Base-by-base conservation (phyloP, 306 rosid genomes). In the Prunus mira region DNA sequence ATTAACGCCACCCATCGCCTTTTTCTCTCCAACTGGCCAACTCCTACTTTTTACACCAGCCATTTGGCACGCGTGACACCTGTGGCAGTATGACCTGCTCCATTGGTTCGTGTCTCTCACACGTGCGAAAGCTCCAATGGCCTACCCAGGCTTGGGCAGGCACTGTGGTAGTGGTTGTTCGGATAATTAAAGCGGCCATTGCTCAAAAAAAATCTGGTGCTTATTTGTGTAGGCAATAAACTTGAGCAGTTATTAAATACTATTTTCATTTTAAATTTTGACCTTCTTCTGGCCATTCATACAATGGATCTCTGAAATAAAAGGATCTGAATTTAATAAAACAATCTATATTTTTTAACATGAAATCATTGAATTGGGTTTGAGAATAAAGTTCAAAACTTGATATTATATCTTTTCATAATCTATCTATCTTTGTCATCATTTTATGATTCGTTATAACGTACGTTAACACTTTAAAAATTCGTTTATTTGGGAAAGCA, bases 1-100 rank as follows among this genome's bases (percentile, higher is more conserved):
- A 91, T 93, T 89, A 86, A 89, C 82, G 90, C 88, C 91, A 80
- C 73, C 87, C 71, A 52, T 52, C 9, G 70, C 88, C 78, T 78
- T 82, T 82, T 58, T 17, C 57, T 65, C 0, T n/a, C 58, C 45
- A 20, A 3, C 71, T 11, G 27, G 49, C 51, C 67, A 11, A 52
- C 69, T 38, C 47, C 71, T 7, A 4, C 28, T 64, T 68, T 72
- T 22, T 32, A 19, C 58, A 27, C 72, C 71, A 60, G 65, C 43
- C 38, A 52, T 10, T 71, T 86, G 80, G 63, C 95, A 76, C 89
- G 79, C 85, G 77, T 14, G 27, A 55, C 83, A 18, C 74, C 73
- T 75, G 79, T 30, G 60, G 27, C 7, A 20, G 24, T 52, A 63
- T 50, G 68, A 34, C 78, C 30, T 55, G 64, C 13, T 49, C 18